A percentile compares a stretch with the other conserved stretches of the same genome.
These are phyloP conservation scores for Vitellaria paradoxa DNA, from an alignment of 179 eudicot genomes.

Conservation along the genomic window DNA sequence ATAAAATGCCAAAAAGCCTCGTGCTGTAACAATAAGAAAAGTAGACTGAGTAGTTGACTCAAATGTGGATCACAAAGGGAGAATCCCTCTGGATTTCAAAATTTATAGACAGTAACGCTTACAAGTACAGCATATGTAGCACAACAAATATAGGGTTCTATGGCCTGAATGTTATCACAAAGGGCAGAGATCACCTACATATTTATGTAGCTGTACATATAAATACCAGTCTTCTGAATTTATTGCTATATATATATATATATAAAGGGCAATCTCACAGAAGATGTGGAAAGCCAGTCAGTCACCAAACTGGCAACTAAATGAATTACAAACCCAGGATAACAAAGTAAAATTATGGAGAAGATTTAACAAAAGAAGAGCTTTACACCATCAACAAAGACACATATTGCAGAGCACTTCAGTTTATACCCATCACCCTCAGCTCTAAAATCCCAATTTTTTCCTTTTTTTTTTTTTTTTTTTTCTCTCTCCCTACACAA, in stretches of 20 bases:
- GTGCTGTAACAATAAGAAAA: not conserved
- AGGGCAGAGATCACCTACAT: not conserved
- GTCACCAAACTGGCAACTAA: slow-evolving; percentile 1
- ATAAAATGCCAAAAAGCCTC: not conserved
- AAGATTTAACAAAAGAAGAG: slow-evolving; percentile 11
- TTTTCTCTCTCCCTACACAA: not conserved
- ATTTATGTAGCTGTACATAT: not conserved
- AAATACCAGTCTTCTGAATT: not conserved
- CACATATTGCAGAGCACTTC: slow-evolving; percentile 14
- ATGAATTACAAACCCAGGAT: slow-evolving; percentile 17
- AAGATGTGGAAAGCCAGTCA: slow-evolving; percentile 1
- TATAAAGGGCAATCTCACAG: slow-evolving; percentile 17
- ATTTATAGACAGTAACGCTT: not conserved
- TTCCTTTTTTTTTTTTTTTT: no score
- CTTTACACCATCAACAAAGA: slow-evolving; percentile 16
- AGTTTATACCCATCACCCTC: slow-evolving; percentile 2
- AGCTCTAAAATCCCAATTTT: slow-evolving; percentile 15
- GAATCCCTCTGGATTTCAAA: not conserved
- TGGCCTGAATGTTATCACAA: not conserved
- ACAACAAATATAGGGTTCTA: not conserved
- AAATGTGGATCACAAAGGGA: not conserved
- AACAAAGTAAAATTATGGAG: not conserved
- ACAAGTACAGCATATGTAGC: not conserved
- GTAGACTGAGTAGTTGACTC: not conserved
- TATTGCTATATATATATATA: not conserved